These are phyloP conservation scores for Ophiostoma sp. DNA, from an alignment of 2,329 filamentous ascomycete species.

Conservation along the genomic window DNA sequence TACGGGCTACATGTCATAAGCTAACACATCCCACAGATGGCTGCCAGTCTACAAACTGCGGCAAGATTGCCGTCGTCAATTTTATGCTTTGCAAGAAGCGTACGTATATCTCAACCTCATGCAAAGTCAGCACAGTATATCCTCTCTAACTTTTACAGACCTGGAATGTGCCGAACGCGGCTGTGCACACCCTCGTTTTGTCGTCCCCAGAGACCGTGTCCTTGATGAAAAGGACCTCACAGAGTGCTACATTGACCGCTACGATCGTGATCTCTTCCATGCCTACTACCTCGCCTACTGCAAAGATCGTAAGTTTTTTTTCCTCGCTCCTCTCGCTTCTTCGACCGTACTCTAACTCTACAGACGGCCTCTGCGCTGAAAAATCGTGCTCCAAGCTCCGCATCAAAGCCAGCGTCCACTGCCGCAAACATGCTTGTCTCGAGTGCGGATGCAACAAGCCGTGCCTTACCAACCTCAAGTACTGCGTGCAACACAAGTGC, in stretches of 20 bases:
- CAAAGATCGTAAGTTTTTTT: conserved; percentile 12
- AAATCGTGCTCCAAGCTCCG: conserved; percentile 13
- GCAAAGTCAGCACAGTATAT: no score
- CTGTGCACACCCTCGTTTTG: conserved; percentile 7
- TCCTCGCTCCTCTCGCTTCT: background rate
- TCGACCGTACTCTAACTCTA: background rate
- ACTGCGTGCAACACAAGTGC: conserved; percentile 25
- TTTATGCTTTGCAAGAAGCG: conserved; percentile 27
- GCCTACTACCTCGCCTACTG: conserved; percentile 27
- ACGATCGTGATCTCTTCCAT: conserved; percentile 21
- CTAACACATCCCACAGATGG: conserved; percentile 16
- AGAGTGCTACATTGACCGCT: conserved; percentile 25
- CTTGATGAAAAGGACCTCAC: conserved; percentile 9
- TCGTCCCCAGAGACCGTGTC: background rate
- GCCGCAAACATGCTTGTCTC: conserved; percentile 27
- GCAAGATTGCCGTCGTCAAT: conserved; percentile 1
- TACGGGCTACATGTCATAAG: background rate
- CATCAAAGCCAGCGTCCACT: conserved; percentile 17
- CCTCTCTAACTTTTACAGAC: conserved; percentile 13
- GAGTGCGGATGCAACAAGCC: conserved; percentile 24
- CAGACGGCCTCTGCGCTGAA: conserved; percentile 21
- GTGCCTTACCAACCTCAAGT: conserved; percentile 10
- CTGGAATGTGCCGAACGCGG: conserved; percentile 17
- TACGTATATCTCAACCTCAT: background rate
- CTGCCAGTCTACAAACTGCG: conserved; percentile 15